Base-by-base conservation (phyloP, 805 yeast species). In the Saccharomycopsis javanensis region DNA sequence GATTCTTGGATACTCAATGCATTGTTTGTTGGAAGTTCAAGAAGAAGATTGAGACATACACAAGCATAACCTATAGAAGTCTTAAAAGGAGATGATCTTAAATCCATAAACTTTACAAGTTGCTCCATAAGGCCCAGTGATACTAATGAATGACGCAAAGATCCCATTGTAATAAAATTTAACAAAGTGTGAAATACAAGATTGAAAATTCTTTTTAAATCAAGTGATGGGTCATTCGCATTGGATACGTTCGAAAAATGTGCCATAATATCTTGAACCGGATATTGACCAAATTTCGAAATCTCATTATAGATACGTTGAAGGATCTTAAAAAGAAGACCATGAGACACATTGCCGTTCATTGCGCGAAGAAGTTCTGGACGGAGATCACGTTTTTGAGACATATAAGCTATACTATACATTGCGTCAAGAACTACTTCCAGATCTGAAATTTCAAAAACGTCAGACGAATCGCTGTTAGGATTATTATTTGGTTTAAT, bases 321-420 rank as follows among this genome's bases (percentile, higher is more conserved):
- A 30, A 90, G 67, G 31, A 84, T 78, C 65, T 87, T 90, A 71
- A 86, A 87, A 42, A 91, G 66, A 11, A 82, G 71, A 1, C 97
- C 97, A 69, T 91, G 96, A 60, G 83, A 82, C 42, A 91, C 89
- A 67, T 88, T 88, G 8, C 94, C 97, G 20, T 94, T 88, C 61
- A 90, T 68, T 11, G 87, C 82, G 58, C 89, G 77, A 55, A 90
- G 75, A 23, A 91, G 75, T 62, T 90, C 97, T 53, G 84, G 75
- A 16, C 91, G 84, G 80, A 90, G 85, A 3, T 77, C 77, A 51
- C 81, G 81, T 64, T 81, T 82, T 20, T 78, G 72, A 1, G 96
- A 78, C 5, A 88, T 80, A 60, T 83, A 79, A 60, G 86, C 86
- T 55, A 91, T 73, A 0, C 91, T 79, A 59, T 81, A 79, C 53